Percentiles rank a stretch among this genome's conserved stretches.
Evolutionary conservation across 73 alveolate species (phyloP).

Genomic region (Halteria grandinella): DNA sequence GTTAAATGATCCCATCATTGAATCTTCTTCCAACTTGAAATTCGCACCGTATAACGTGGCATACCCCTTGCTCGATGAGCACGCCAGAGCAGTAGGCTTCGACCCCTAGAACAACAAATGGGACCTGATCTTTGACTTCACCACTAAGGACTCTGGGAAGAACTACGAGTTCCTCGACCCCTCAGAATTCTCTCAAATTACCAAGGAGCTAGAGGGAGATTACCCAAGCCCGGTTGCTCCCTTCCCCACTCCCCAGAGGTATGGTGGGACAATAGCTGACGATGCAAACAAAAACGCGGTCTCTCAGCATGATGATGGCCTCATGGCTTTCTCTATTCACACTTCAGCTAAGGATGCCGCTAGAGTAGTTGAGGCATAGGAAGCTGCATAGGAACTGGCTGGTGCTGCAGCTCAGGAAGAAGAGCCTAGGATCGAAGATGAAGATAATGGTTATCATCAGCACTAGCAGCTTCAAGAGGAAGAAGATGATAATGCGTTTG

Average conservation of each 20-base stretch:
- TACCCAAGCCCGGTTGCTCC: slow-evolving; percentile 49
- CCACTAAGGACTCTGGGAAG: slow-evolving; percentile 58
- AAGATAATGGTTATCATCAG: no score
- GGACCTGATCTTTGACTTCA: slow-evolving; percentile 82
- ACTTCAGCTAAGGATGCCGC: no score
- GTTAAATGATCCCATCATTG: slow-evolving; percentile 82
- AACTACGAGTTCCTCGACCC: slow-evolving; percentile 72
- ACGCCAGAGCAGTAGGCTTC: slow-evolving; percentile 68
- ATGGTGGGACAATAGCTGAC: slow-evolving; percentile 73
- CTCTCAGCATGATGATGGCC: slow-evolving; percentile 39
- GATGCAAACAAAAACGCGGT: slow-evolving; percentile 24
- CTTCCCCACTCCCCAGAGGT: slow-evolving; percentile 69
- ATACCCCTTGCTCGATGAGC: slow-evolving; percentile 73
- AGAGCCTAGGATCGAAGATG: no score
- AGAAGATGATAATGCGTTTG: no score
- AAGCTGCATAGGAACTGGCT: no score
- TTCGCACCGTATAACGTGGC: slow-evolving; percentile 83
- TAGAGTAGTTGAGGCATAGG: no score
- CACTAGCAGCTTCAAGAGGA: no score
- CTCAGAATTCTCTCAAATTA: slow-evolving; percentile 38
- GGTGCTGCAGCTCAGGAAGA: no score
- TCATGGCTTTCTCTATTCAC: slow-evolving; percentile 9
- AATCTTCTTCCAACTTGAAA: slow-evolving; percentile 67
- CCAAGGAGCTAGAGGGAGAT: slow-evolving; percentile 69
- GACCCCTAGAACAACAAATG: slow-evolving; percentile 75